Evolutionary conservation across 192 early-diverging fungal genomes (phyloP).

Genomic region (Mortierella claussenii): DNA sequence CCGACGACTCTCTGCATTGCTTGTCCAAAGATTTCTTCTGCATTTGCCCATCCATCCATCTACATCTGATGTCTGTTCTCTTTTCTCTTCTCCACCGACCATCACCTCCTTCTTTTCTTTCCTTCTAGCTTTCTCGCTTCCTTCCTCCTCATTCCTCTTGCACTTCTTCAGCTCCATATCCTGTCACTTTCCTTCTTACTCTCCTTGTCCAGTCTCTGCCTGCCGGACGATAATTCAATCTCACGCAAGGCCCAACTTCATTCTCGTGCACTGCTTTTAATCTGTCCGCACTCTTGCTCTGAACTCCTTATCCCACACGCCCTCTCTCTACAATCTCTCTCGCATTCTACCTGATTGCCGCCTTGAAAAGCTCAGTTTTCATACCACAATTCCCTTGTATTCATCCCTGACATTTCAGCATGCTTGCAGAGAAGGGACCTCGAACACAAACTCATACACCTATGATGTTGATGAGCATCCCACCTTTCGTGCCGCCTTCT

Average conservation of each 20-base stretch:
- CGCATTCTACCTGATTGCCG: too few species aligned
- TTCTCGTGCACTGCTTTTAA: too few species aligned
- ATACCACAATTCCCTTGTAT: background rate
- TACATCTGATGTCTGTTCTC: too few species aligned
- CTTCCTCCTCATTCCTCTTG: background rate
- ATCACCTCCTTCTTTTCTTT: background rate
- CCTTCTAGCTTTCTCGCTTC: conserved; percentile 1
- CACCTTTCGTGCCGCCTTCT: conserved; percentile 10
- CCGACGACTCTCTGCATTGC: too few species aligned
- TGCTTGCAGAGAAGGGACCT: conserved; percentile 16
- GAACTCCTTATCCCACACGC: conserved; percentile 2
- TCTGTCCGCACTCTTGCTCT: too few species aligned
- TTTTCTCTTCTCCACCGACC: background rate
- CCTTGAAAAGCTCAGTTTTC: too few species aligned
- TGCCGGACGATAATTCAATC: conserved; percentile 9
- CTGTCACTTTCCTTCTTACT: background rate
- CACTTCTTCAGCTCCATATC: background rate
- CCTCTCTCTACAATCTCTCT: too few species aligned
- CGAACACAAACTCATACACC: conserved; percentile 11
- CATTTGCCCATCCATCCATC: too few species aligned
- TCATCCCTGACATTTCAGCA: background rate
- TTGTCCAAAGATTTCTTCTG: too few species aligned
- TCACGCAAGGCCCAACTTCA: conserved; percentile 14
- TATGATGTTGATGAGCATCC: conserved; percentile 15
- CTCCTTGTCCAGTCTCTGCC: too few species aligned